These are phyloP conservation scores for Trichoderma guizhouense DNA, from an alignment of 2,329 filamentous ascomycete genomes.

Conservation along the genomic window DNA sequence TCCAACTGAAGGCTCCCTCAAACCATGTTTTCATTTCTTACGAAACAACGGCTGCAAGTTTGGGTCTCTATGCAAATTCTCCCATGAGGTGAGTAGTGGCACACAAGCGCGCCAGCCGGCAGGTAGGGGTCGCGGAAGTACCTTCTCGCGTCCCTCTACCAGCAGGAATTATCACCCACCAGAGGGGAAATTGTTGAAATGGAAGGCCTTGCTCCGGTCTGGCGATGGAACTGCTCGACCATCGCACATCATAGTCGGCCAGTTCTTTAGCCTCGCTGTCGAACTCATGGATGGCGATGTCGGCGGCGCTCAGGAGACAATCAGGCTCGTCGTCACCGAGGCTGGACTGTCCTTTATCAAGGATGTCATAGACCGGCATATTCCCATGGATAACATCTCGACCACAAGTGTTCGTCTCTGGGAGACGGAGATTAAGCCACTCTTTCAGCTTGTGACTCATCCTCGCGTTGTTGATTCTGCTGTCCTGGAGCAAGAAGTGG, in stretches of 20 bases:
- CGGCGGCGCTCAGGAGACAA: conserved; percentile 22
- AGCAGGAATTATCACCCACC: background rate
- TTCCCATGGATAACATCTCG: conserved; percentile 14
- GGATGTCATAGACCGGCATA: conserved; percentile 26
- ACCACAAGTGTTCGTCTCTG: conserved; percentile 24
- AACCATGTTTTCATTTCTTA: conserved; percentile 2
- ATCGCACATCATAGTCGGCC: background rate
- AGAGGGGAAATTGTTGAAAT: conserved; percentile 23
- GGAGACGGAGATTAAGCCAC: conserved; percentile 28
- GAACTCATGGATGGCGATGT: conserved; percentile 25
- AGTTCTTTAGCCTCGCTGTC: conserved; percentile 22
- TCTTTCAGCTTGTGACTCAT: conserved; percentile 38
- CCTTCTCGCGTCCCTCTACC: background rate
- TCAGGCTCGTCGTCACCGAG: conserved; percentile 28
- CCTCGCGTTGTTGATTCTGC: conserved; percentile 34
- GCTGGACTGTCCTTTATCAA: conserved; percentile 30
- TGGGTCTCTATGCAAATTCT: conserved; percentile 18
- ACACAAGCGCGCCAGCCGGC: background rate
- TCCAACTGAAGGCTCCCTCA: background rate
- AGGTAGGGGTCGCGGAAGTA: background rate
- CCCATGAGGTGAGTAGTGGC: background rate
- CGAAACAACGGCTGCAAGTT: conserved; percentile 19
- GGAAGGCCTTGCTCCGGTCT: conserved; percentile 20
- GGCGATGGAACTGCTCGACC: background rate
- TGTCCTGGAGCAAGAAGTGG: conserved; percentile 38